Conservation (phyloP, 2,329 filamentous ascomycete species). For the Chaetomium strumarium region DNA sequence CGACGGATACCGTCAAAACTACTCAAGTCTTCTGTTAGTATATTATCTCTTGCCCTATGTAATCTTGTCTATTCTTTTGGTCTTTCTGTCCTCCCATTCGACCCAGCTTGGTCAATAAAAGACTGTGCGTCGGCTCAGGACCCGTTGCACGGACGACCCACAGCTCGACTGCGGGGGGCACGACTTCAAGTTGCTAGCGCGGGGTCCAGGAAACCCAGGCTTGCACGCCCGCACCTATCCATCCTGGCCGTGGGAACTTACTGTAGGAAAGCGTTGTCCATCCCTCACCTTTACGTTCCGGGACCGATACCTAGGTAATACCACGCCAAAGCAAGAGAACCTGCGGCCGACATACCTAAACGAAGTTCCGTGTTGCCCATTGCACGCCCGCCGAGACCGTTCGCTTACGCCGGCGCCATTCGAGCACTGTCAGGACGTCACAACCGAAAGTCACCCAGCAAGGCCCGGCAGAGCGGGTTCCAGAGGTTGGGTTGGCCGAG, state of each 20-base stretch:
- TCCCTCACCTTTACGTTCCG: conserved; percentile 4
- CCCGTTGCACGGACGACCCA: not conserved
- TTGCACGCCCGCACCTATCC: conserved; percentile 7
- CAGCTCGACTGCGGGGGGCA: conserved; percentile 10
- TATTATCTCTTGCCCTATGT: too few relatives aligned
- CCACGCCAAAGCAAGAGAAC: not conserved
- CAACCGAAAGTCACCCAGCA: not conserved
- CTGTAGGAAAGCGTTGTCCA: not conserved
- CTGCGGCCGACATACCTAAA: not conserved
- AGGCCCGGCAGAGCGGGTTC: conserved; percentile 8
- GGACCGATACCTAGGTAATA: not conserved
- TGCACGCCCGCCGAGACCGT: not conserved
- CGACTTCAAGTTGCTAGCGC: conserved; percentile 10
- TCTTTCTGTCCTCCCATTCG: too few relatives aligned
- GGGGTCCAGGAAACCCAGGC: conserved; percentile 10
- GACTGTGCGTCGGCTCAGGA: not conserved
- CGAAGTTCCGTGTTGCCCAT: not conserved
- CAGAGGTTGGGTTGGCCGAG: conserved; percentile 14
- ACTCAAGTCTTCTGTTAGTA: too few relatives aligned
- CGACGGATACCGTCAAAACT: too few relatives aligned
- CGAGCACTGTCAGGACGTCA: not conserved
- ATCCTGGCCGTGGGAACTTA: conserved; percentile 13
- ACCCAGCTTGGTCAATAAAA: not conserved
- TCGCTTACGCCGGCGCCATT: not conserved
- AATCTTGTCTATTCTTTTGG: too few relatives aligned